Evolutionary conservation across 352 stramenopile species (phyloP).

Genomic region (Globisporangium uncinulatum): DNA sequence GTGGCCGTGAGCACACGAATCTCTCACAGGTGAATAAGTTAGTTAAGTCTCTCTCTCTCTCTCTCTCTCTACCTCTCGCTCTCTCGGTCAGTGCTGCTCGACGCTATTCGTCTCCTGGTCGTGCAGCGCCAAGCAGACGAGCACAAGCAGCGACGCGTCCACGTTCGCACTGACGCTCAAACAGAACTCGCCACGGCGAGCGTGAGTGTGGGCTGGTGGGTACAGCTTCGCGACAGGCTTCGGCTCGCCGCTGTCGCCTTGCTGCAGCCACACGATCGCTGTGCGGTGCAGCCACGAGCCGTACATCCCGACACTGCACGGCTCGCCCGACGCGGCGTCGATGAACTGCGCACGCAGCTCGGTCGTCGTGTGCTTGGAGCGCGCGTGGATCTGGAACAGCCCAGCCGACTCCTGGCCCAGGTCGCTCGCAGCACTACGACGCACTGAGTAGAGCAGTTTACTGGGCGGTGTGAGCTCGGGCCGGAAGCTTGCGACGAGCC

Average conservation of each 20-base stretch:
- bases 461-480: not conserved
- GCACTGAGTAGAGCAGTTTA: not conserved
- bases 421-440: not conserved
- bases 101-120: not conserved
- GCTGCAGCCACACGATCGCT: not conserved
- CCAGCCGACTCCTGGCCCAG: not conserved
- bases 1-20: too few relatives aligned
- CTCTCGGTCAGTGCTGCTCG: not conserved
- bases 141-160: constrained; percentile 1
- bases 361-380: not conserved
- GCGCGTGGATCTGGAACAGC: constrained; percentile 1
- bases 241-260: not conserved
- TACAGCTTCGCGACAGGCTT: constrained; percentile 2
- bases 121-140: constrained; percentile 3
- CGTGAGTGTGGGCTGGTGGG: not conserved
- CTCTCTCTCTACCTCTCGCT: not conserved
- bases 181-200: not conserved
- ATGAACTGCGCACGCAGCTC: constrained; percentile 1
- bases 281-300: constrained; percentile 4
- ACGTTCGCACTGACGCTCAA: constrained; percentile 1
- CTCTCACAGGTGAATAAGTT: not conserved
- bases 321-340: not conserved
- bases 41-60: not conserved
- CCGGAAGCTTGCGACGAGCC: not conserved
- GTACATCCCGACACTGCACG: not conserved